Base-by-base conservation (phyloP, 306 rosid species). In the Acmispon strigosus region DNA sequence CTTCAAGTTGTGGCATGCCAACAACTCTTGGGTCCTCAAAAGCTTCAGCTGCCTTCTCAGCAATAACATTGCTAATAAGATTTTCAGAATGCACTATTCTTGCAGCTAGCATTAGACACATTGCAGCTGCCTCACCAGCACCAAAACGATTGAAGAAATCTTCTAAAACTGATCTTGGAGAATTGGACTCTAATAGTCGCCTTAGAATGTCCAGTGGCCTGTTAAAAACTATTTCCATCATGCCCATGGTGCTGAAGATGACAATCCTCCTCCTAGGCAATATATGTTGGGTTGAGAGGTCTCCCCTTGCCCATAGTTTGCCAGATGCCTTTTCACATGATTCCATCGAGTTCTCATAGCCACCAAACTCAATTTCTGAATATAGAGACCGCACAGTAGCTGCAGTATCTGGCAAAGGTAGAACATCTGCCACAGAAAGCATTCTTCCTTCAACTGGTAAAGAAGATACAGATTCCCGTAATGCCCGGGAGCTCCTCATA, bases 1-100 rank as follows among this genome's bases (percentile, higher is more conserved):
- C 97, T 75, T 84, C 97, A 82, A 91, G 95, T 80, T 94, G 96
- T 15, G 99, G 97, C 96, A 94, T 91, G 68, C 99, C 99, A 78
- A 94, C 99, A 70, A 91, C 73, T 82, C 97, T 83, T 45, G 97
- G 97, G 66, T 94, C 97, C 85, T 94, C 99, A 73, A 89, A 94
- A 77, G 99, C 92, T 76, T 94, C 99, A 78, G 96, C 97, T 27
- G 96, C 97, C 84, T 89, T 91, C 83, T 87, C 96, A 48, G 97
- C 78, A 82, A 87, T 86, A 76, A 74, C 85, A 84, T 84, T 90
- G 78, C 81, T 87, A 72, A 84, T 85, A 82, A 89, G 76, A 79
- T 85, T 86, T 84, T 94, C 99, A 43, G 92, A 84, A 78, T 91
- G 90, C 42, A 87, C 87, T 74, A 86, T 79, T 78, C 91, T 86